phyloP scores from a whole-genome alignment of 306 rosid species.

The Quercus cerris region DNA sequence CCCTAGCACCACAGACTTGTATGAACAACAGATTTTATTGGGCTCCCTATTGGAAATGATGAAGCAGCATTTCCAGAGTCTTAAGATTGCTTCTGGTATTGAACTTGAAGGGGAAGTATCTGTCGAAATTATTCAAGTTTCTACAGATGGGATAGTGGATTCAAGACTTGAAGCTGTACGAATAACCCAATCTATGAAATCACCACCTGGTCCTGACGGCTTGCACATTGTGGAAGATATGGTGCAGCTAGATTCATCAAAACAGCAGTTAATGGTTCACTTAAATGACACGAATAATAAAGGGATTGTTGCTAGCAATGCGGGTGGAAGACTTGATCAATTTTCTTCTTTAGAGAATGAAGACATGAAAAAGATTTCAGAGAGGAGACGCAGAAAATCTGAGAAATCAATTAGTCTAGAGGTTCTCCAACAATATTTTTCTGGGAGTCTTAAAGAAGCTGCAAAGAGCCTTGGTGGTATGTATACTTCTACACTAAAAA shows the following conservation, averaged over 20 bases:
- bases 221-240: conserved; percentile 41
- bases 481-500: conserved; percentile 36
- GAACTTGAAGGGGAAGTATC: conserved; percentile 46
- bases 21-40: conserved; percentile 53
- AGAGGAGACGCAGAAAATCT: conserved; percentile 82
- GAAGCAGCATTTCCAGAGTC: conserved; percentile 70
- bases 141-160: conserved; percentile 35
- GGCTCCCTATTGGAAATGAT: conserved; percentile 68
- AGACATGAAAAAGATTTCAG: conserved; percentile 52
- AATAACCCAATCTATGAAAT: conserved; percentile 25
- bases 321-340: conserved; percentile 30
- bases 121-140: conserved; percentile 60
- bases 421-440: conserved; percentile 74
- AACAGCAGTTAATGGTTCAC: conserved; percentile 19
- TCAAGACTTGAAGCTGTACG: conserved; percentile 50
- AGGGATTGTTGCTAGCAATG: conserved; percentile 25
- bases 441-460: conserved; percentile 94
- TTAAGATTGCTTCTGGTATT: conserved; percentile 69
- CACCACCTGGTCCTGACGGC: conserved; percentile 34
- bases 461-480: conserved; percentile 95
- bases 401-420: conserved; percentile 87
- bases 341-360: conserved; percentile 37
- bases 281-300: conserved; percentile 28
- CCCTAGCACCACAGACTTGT: conserved; percentile 33
- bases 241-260: conserved; percentile 31